phyloP scores from a whole-genome alignment of 164 flowering plant genomes.

The Annona squamosa region DNA sequence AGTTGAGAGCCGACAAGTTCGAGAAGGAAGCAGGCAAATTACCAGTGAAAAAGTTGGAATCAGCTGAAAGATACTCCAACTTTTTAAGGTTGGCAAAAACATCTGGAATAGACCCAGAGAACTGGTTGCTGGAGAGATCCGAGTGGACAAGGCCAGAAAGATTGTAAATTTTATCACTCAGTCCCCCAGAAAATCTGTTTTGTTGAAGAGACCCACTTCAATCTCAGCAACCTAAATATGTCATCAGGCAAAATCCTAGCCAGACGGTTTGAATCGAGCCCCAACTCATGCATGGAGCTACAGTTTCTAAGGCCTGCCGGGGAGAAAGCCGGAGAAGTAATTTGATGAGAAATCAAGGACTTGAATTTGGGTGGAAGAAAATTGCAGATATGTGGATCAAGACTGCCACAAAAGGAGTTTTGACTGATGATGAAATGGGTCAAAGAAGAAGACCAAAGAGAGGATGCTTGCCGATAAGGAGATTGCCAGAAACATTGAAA shows the following conservation, averaged over 20 bases:
- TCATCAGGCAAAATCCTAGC: constrained; percentile 51
- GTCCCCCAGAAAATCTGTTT: constrained; percentile 54
- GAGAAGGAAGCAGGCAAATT: constrained; percentile 49
- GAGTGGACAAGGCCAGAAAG: constrained; percentile 46
- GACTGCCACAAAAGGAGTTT: constrained; percentile 45
- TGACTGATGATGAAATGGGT: constrained; percentile 46
- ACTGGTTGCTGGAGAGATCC: constrained; percentile 35
- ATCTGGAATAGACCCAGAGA: constrained; percentile 52
- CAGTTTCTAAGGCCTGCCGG: constrained; percentile 39
- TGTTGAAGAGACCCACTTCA: constrained; percentile 45
- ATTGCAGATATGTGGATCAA: constrained; percentile 38
- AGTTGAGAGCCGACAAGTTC: constrained; percentile 37
- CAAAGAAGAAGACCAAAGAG: constrained; percentile 33
- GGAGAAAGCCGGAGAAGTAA: constrained; percentile 39
- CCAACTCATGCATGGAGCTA: constrained; percentile 42
- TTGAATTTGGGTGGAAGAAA: constrained; percentile 25
- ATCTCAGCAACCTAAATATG: constrained; percentile 35
- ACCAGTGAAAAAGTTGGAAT: constrained; percentile 58
- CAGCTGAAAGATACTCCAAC: constrained; percentile 43
- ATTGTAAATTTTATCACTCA: constrained; percentile 52
- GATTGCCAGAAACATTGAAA: constrained; percentile 58
- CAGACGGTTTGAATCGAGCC: constrained; percentile 44
- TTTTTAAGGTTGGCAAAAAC: constrained; percentile 44
- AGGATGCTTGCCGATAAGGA: constrained; percentile 35
- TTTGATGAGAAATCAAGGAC: constrained; percentile 59